Conservation (phyloP, 805 yeast genomes). For the Starmerella sp. region DNA sequence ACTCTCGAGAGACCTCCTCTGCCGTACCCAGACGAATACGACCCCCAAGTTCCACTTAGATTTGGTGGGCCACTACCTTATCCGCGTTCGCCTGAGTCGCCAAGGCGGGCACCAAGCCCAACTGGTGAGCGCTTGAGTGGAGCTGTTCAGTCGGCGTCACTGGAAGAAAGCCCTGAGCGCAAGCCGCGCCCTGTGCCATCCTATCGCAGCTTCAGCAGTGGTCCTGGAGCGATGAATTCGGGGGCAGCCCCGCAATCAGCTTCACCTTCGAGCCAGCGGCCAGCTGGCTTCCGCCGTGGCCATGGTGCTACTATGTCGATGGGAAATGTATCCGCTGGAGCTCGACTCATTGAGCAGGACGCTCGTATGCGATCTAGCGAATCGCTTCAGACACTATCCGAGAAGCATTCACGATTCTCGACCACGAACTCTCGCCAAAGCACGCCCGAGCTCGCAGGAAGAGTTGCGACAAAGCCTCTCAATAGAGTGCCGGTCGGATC, state of each 20-base stretch:
- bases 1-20: background rate
- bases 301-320: background rate
- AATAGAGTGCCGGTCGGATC: background rate
- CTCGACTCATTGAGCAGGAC: background rate
- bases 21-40: background rate
- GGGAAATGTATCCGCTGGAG: background rate
- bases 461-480: background rate
- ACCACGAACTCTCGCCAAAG: background rate
- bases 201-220: slow-evolving; percentile 1
- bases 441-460: background rate
- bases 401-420: background rate
- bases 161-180: background rate
- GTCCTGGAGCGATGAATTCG: background rate
- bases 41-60: background rate
- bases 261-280: background rate
- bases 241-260: background rate
- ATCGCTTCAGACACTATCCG: background rate
- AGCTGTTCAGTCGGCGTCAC: background rate
- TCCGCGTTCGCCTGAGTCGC: slow-evolving; percentile 4
- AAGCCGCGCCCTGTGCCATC: background rate
- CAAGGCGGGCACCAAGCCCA: background rate
- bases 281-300: background rate
- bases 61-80: background rate
- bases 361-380: background rate
- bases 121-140: background rate